Evolutionary conservation across 306 rosid species (phyloP), one percentile per base, ranked within the genome.

Genomic region (Quercus engelmannii): DNA sequence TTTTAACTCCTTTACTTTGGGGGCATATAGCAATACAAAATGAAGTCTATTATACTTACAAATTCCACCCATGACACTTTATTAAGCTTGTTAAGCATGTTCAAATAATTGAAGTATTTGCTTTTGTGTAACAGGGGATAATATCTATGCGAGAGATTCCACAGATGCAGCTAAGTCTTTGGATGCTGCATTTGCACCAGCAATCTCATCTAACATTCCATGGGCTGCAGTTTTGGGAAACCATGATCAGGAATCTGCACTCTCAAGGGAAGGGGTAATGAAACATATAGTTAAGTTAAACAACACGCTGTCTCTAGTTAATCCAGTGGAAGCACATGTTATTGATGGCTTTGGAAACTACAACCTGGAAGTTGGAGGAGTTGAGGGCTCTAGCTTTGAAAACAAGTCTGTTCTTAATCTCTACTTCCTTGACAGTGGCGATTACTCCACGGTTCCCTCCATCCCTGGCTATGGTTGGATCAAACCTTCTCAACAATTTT

Each of bases 301-400:
- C 58, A 93, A 88, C 80, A 91, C 98, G 52, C 81, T 89, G 56
- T 80, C 99, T 78, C 85, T 73, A 81, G 30, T 91, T 76, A 95
- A 93, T 71, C 99, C 99, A 77, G 74, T 55, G 0, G 89, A 82
- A 41, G 82, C 75, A 19, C 81, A 62, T 11, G 25, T 57, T 54
- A 95, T 95, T 55, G 97, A 93, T 85, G 99, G 99, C 76, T 93
- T 90, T 74, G 99, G 99, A 31, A 95, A 95, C 85, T 93, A 95
- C 74, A 95, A 95, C 79, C 86, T 95, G 2, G 98, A 90, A 73
- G 87, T 93, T 31, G 87, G 81, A 1, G 99, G 99, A 46, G 93
- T 87, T 73, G 49, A 82, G 78, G 93, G 91, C 55, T 88, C 94
- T 80, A 82, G 12, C 73, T 92, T 93, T 80, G 93, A 82, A 69